phyloP scores from a whole-genome alignment of 306 rosid species.

The Vicia sativa region DNA sequence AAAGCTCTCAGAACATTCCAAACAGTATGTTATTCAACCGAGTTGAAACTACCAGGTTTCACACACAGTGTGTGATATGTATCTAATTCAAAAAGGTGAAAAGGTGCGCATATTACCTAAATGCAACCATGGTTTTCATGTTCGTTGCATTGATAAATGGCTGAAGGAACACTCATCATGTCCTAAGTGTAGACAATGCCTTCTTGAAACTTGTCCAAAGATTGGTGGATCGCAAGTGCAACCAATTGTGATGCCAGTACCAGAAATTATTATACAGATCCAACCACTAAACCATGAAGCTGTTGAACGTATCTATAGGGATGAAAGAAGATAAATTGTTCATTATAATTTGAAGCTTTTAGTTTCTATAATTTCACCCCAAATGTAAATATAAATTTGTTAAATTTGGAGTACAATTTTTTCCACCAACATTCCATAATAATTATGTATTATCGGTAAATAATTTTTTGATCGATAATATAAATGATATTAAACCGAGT shows the following conservation, averaged over 20 bases:
- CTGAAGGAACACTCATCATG: slow-evolving; percentile 76
- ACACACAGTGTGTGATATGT: slow-evolving; percentile 73
- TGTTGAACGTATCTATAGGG: slow-evolving; percentile 41
- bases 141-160: slow-evolving; percentile 85
- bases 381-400: too few species aligned
- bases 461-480: too few species aligned
- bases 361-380: too few species aligned
- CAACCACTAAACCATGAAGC: slow-evolving; percentile 64
- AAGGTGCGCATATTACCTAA: slow-evolving; percentile 68
- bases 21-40: slow-evolving; percentile 49
- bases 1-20: slow-evolving; percentile 75
- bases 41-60: slow-evolving; percentile 52
- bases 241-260: slow-evolving; percentile 33
- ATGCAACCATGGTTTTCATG: slow-evolving; percentile 89
- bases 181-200: slow-evolving; percentile 83
- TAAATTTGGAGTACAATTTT: too few species aligned
- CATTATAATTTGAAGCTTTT: too few species aligned
- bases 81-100: slow-evolving; percentile 63
- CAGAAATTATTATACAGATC: slow-evolving; percentile 49
- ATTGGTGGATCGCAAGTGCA: slow-evolving; percentile 51
- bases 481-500: too few species aligned
- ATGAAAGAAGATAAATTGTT: too few species aligned
- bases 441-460: too few species aligned
- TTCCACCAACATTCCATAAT: too few species aligned
- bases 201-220: slow-evolving; percentile 65